A percentile compares a stretch with the other conserved stretches of the same genome.
phyloP scores from a whole-genome alignment of 1,284 basidiomycete genomes.

The Malassezia obtusa region DNA sequence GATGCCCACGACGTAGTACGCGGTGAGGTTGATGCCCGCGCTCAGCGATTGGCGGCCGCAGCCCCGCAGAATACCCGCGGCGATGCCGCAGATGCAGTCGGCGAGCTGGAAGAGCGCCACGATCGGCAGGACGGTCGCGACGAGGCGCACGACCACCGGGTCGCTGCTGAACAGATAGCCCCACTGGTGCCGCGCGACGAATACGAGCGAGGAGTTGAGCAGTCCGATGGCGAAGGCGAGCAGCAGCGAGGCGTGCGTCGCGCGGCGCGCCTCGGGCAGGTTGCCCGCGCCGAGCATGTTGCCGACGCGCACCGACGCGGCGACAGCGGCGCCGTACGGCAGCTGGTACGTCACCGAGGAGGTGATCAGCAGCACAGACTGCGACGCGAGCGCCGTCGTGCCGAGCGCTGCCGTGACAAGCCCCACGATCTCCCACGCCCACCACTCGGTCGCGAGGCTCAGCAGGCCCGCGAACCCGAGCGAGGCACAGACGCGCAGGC shows the following conservation, averaged over 20 bases:
- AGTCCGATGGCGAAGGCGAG: conserved; percentile 21
- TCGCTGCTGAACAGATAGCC: conserved; percentile 77
- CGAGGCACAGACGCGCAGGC: conserved; percentile 23
- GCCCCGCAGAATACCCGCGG: conserved; percentile 66
- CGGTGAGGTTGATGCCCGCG: conserved; percentile 51
- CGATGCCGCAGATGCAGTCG: conserved; percentile 63
- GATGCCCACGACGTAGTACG: conserved; percentile 52
- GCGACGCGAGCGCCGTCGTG: conserved; percentile 53
- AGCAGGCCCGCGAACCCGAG: conserved; percentile 50
- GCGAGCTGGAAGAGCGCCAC: conserved; percentile 58
- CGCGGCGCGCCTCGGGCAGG: conserved; percentile 41
- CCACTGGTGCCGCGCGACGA: conserved; percentile 65
- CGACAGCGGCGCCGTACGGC: conserved; percentile 69
- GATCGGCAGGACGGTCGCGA: conserved; percentile 65
- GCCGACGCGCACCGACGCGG: conserved; percentile 66
- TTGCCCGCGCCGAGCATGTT: conserved; percentile 51
- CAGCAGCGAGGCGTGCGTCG: conserved; percentile 37
- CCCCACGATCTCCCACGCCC: conserved; percentile 71
- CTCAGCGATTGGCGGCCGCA: conserved; percentile 57
- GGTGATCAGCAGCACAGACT: conserved; percentile 65
- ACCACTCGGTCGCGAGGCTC: conserved; percentile 74
- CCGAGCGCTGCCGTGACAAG: conserved; percentile 37
- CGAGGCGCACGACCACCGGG: conserved; percentile 60
- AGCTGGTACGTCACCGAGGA: conserved; percentile 71
- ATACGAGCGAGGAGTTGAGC: conserved; percentile 57